These are phyloP conservation scores for Aspergillus sp. DNA, from an alignment of 2,329 filamentous ascomycete genomes.

Conservation along the genomic window DNA sequence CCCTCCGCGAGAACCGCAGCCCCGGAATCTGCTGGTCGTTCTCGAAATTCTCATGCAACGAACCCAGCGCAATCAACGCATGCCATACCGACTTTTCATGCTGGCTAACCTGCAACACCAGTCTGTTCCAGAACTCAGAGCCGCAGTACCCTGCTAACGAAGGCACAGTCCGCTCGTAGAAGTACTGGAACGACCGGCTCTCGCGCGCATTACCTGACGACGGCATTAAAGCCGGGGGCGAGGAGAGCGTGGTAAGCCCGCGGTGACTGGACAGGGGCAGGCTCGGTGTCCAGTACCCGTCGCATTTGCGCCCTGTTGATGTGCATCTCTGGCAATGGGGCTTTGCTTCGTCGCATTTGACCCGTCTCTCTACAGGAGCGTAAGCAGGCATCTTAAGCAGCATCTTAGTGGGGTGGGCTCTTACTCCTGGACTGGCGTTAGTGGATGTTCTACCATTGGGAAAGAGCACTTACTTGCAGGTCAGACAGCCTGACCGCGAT, in stretches of 20 bases:
- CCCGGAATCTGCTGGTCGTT: neutral
- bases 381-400: neutral
- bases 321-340: neutral
- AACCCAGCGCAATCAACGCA: neutral
- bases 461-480: neutral
- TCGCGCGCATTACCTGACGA: neutral
- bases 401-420: neutral
- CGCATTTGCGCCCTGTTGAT: neutral
- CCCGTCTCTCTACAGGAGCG: neutral
- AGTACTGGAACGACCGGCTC: neutral
- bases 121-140: neutral
- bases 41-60: neutral
- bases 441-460: neutral
- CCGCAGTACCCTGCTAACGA: neutral
- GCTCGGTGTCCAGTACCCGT: neutral
- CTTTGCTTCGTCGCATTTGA: neutral
- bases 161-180: neutral
- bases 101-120: neutral
- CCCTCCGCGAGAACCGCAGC: neutral
- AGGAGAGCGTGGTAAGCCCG: neutral
- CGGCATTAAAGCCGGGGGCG: neutral
- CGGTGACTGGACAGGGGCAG: neutral
- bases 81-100: neutral
- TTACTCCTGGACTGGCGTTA: neutral
- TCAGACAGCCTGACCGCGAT: neutral